Conservation (phyloP, 169 alveolate species). For the Ichthyophthirius multifiliis region DNA sequence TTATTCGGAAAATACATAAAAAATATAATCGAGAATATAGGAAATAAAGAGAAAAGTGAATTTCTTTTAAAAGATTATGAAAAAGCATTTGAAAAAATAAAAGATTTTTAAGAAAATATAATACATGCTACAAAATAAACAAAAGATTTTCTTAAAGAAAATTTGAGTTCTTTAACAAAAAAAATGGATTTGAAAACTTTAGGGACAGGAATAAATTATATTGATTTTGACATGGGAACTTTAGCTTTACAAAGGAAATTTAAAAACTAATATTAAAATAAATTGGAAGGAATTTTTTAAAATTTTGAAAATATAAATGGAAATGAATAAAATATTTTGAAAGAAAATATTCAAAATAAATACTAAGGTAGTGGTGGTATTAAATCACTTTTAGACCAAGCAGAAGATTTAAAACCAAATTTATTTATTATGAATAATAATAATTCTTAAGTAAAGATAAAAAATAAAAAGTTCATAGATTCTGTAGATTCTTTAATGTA, state of each 20-base stretch:
- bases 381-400: neutral
- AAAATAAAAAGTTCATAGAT: no score
- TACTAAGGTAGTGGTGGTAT: neutral
- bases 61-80: slow-evolving; percentile 2
- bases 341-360: neutral
- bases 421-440: no score
- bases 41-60: neutral
- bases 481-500: no score
- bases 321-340: no score
- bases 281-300: neutral
- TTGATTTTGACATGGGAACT: neutral
- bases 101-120: neutral
- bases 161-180: no score
- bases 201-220: neutral
- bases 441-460: no score
- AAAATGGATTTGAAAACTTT: no score
- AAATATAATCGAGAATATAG: neutral
- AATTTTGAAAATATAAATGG: no score
- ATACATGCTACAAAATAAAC: neutral
- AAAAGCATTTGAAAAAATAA: neutral
- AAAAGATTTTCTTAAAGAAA: neutral
- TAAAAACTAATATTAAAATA: neutral
- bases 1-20: neutral
- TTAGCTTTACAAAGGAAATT: neutral
- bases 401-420: neutral